Base-by-base conservation (phyloP, 2,329 filamentous ascomycete species). In the Fusarium decemcellulare region DNA sequence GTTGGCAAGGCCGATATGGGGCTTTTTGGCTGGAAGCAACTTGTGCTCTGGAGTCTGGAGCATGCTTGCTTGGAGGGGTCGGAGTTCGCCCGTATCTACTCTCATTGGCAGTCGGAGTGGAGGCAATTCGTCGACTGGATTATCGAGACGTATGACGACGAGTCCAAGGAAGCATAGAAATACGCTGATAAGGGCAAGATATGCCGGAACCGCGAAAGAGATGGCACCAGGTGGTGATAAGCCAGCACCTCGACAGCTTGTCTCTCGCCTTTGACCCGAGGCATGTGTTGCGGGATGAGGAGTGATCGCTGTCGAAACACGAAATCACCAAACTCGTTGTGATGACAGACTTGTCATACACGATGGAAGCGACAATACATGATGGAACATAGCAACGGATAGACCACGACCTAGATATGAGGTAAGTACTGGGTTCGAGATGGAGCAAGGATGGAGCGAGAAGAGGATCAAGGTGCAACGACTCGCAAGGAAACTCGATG, bases 11-110 rank as follows among this genome's bases (percentile, higher is more conserved):
- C 85, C 12, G 85, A 88, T 61, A 92, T 94, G 85, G 87, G 85
- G 16, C 78, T 94, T 0, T 88, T 88, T 67, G 91, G 91, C 44
- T 92, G 91, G 90, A 91, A 91, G 75, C 91, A 93, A 77, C 84
- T 91, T 23, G 83, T 83, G 15, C 79, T 86, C 68, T 91, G 89
- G 89, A 91, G 89, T 71, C 79, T 91, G 14, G 81, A 89, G 61
- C 88, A 91, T 75, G 82, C 88, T 2, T 90, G 87, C 71, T 80
- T 90, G 74, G 77, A 78, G 27, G 70, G 76, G 2, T 68, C 80
- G 0, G 83, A 90, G 67, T 80, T 81, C 59, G 65, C 66, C 8
- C 61, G 70, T 8, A 74, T 84, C 7, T 61, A 76, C 30, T 57
- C 66, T 1, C 80, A 84, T 46, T 92, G 91, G 85, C 77, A 83